These are phyloP conservation scores for Agapanthus africanus DNA, from an alignment of 106 monocot genomes.

Conservation along the genomic window DNA sequence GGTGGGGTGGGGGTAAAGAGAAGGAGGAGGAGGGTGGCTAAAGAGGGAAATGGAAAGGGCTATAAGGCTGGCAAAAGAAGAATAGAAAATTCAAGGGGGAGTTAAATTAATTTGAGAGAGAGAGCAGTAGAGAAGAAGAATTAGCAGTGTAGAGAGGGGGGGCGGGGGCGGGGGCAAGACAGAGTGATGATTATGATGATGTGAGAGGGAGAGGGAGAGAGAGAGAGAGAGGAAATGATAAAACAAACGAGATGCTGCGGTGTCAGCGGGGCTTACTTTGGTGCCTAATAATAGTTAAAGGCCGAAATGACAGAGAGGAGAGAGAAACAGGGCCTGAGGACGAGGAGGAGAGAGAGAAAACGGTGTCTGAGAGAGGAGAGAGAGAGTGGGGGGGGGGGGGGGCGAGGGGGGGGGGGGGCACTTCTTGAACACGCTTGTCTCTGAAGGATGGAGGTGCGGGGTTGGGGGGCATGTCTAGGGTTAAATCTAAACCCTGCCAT, in stretches of 20 bases:
- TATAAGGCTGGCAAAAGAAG: conserved; percentile 13
- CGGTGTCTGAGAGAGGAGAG: not conserved
- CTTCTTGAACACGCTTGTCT: conserved; percentile 6
- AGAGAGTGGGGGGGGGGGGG: too few relatives aligned
- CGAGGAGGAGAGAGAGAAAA: conserved; percentile 2
- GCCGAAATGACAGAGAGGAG: conserved; percentile 17
- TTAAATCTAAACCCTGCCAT: conserved; percentile 8
- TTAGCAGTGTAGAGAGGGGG: conserved; percentile 1
- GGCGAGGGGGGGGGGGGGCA: not conserved
- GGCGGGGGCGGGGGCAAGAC: not conserved
- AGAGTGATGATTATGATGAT: conserved; percentile 11
- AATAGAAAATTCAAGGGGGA: conserved; percentile 5
- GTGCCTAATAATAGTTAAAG: too few relatives aligned
- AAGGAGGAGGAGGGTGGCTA: not conserved
- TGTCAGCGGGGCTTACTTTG: too few relatives aligned
- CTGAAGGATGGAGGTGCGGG: too few relatives aligned
- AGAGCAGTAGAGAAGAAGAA: conserved; percentile 6
- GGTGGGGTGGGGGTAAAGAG: conserved; percentile 3
- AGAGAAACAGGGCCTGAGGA: conserved; percentile 11
- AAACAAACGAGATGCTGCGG: conserved; percentile 50
- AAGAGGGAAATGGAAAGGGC: conserved; percentile 14
- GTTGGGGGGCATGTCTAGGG: not conserved
- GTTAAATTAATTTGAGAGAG: conserved; percentile 7
- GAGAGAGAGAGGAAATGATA: conserved; percentile 15
- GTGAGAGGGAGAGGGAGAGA: conserved; percentile 13